Base-by-base conservation (phyloP, 176 grass and related monocot genomes). In the Secale cereale region DNA sequence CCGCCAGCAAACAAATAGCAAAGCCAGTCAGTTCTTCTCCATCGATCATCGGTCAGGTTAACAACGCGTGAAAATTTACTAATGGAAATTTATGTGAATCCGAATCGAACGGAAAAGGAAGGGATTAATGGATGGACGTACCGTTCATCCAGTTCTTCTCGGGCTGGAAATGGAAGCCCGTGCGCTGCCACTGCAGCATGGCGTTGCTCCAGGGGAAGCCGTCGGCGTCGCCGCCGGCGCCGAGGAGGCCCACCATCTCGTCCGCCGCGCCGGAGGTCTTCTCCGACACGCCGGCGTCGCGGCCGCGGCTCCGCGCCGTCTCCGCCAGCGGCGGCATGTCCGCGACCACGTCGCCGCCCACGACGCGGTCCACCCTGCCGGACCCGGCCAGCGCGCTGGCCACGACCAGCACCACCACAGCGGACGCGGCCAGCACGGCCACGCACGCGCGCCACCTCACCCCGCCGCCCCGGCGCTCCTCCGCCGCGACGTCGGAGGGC, bases 141-240 rank as follows among this genome's bases (percentile, higher is more conserved):
- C 86, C 92, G 62, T 94, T 94, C 89, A 94, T 94, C 92, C 92
- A 94, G 57, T 94, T 94, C 83, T 87, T 89, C 83, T 87, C 52
- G 0, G 92, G 92, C 59, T 94, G 92, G 89, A 94, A 94, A 56
- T 94, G 92, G 83, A 91, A 94, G 0, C 83, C 83, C 11, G 89
- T 91, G 50, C 89, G 86, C 59, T 94, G 89, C 92, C 89, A 94
- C n/a, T 87, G 80, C 36, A 94, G 84, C 86, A 94, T 94, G 5
- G 39, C 78, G 30, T 91, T 89, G 41, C 89, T 88, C 92, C 92
- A 94, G 0, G 89, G 86, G 62, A 77, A 91, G 0, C 52, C 71
- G 22, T 37, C 71, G 71, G 71, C 41, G 15, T 23, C 20, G 4
- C 25, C 52, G 50, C 45, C 73, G 27, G 73, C 73, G 45, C 27